Conservation (phyloP, 352 stramenopile genomes). For the Pythium phragmitis region DNA sequence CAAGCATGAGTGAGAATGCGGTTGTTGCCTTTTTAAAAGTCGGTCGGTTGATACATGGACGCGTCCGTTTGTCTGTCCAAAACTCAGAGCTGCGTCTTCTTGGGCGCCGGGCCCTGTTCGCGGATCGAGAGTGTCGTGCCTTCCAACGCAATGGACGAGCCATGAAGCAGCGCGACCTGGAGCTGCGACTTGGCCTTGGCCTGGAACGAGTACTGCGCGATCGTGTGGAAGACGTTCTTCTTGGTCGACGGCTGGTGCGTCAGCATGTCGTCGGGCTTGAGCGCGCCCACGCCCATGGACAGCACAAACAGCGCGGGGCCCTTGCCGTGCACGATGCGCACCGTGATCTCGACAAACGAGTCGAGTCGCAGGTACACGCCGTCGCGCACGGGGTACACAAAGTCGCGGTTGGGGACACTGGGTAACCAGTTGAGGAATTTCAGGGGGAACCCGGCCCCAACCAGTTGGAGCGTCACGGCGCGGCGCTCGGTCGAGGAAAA, state of each 20-base stretch:
- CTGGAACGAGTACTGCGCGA: slow-evolving; percentile 2
- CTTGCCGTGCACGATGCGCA: slow-evolving; percentile 2
- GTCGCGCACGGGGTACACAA: slow-evolving; percentile 1
- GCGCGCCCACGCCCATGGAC: background rate
- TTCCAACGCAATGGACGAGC: background rate
- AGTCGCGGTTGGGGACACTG: background rate
- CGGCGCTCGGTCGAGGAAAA: background rate
- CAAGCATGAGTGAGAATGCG: too few relatives aligned
- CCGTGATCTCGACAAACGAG: slow-evolving; percentile 5
- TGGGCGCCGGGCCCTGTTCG: slow-evolving; percentile 1
- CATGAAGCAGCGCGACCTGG: slow-evolving; percentile 5
- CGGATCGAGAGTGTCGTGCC: slow-evolving; percentile 12
- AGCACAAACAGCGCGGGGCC: slow-evolving; percentile 1
- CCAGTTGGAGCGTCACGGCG: background rate
- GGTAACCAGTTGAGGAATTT: slow-evolving; percentile 14
- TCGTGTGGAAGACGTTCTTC: slow-evolving; percentile 6
- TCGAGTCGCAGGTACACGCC: background rate
- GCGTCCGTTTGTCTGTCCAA: too few relatives aligned
- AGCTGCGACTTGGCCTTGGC: background rate
- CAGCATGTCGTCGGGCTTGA: background rate
- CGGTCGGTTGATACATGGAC: background rate
- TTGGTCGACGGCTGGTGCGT: slow-evolving; percentile 2
- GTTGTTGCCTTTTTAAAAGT: background rate
- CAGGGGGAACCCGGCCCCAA: slow-evolving; percentile 6
- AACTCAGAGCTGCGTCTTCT: slow-evolving; percentile 9